Conservation (phyloP, 768 basidiomycete species). For the Psilocybe azurescens region DNA sequence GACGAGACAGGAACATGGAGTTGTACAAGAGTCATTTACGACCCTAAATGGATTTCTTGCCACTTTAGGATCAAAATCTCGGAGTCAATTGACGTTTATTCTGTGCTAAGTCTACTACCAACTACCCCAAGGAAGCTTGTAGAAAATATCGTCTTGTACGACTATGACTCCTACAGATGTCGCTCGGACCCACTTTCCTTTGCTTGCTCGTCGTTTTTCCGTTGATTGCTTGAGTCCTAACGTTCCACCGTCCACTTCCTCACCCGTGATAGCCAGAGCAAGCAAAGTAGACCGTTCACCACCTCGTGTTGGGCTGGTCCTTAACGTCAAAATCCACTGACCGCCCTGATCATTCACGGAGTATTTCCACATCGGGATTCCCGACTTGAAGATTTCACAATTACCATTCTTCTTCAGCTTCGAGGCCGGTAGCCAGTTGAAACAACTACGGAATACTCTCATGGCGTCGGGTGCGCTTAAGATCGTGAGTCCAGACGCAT, state of each 20-base stretch:
- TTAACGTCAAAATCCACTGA: neutral
- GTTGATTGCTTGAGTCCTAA: neutral
- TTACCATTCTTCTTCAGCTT: neutral
- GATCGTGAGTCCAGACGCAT: neutral
- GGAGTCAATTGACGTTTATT: neutral
- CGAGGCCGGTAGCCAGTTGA: neutral
- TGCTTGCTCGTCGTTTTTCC: neutral
- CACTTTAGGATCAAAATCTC: neutral
- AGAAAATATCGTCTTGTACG: neutral
- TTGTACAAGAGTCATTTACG: neutral
- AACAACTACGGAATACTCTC: neutral
- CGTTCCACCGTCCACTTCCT: neutral
- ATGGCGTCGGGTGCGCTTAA: neutral
- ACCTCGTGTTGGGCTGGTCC: neutral
- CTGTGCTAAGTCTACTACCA: neutral
- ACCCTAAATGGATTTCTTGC: neutral
- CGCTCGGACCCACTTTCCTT: neutral
- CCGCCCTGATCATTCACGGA: neutral
- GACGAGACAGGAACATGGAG: conserved; percentile 35
- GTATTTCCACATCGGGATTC: neutral
- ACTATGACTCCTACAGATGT: neutral
- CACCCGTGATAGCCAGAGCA: neutral
- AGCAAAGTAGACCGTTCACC: neutral
- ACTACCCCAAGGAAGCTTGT: neutral
- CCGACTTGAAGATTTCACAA: neutral